Conservation (phyloP, 805 yeast genomes). For the Lachancea kluyveri region DNA sequence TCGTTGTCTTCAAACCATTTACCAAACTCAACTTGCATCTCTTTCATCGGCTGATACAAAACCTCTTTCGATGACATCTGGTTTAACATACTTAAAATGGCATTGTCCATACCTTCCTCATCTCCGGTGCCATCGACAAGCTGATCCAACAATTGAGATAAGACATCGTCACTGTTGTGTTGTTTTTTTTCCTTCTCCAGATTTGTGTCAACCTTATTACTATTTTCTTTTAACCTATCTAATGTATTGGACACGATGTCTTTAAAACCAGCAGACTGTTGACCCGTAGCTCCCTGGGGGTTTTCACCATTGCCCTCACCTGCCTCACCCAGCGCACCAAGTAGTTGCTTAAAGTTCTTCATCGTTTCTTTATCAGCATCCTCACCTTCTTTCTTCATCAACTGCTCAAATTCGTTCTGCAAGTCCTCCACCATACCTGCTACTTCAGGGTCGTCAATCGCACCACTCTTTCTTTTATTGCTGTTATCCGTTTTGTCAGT, state of each 20-base stretch:
- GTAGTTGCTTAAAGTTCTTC: constrained; percentile 33
- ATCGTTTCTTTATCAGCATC: constrained; percentile 19
- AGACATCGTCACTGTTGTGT: constrained; percentile 43
- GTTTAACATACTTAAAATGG: constrained; percentile 67
- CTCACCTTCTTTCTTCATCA: constrained; percentile 20
- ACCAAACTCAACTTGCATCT: constrained; percentile 66
- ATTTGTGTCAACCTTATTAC: constrained; percentile 58
- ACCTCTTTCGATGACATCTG: constrained; percentile 82
- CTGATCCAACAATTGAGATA: constrained; percentile 62
- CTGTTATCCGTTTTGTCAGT: constrained; percentile 13
- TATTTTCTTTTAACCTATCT: constrained; percentile 70
- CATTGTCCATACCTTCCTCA: constrained; percentile 45
- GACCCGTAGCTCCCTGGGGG: constrained; percentile 11
- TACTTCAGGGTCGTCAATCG: constrained; percentile 25
- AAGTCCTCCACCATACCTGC: constrained; percentile 25
- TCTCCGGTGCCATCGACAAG: constrained; percentile 35
- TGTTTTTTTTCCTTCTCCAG: constrained; percentile 43
- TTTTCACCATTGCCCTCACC: constrained; percentile 21
- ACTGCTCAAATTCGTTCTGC: constrained; percentile 21
- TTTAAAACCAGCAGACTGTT: constrained; percentile 46
- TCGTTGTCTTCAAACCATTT: constrained; percentile 57
- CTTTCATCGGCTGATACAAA: constrained; percentile 82
- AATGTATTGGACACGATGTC: constrained; percentile 75
- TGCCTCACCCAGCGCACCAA: constrained; percentile 23
- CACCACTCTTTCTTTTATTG: constrained; percentile 4